A percentile compares a stretch with the other conserved stretches of the same genome.
These are phyloP conservation scores for Effrenium voratum DNA, from an alignment of 73 alveolate genomes.

Conservation along the genomic window DNA sequence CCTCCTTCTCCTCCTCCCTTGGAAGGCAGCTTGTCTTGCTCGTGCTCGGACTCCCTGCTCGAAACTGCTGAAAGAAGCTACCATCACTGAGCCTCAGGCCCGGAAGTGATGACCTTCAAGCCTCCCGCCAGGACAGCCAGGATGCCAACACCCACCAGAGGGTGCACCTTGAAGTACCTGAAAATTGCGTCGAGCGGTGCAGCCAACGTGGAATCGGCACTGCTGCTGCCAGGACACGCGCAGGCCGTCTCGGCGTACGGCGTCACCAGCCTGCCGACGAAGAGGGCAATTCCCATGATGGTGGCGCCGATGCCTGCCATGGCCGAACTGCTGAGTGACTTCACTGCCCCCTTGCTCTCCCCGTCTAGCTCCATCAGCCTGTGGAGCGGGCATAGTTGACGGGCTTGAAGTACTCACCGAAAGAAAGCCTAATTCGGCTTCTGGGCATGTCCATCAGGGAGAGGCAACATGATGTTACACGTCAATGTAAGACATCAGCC, in stretches of 20 bases:
- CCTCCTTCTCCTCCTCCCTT: slow-evolving; percentile 46
- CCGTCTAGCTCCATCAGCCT: neutral
- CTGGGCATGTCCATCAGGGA: neutral
- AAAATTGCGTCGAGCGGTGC: neutral
- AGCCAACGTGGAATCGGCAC: neutral
- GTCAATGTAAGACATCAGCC: too few species aligned
- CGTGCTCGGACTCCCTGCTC: neutral
- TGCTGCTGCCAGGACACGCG: slow-evolving; percentile 5
- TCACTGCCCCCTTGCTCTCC: neutral
- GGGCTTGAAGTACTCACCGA: slow-evolving; percentile 85
- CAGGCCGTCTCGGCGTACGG: slow-evolving; percentile 86
- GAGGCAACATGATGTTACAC: neutral
- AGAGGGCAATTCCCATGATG: slow-evolving; percentile 90
- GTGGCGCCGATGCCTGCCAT: slow-evolving; percentile 78
- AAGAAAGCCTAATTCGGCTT: slow-evolving; percentile 38
- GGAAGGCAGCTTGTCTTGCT: neutral
- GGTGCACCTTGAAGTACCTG: slow-evolving; percentile 52
- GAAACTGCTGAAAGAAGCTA: too few species aligned
- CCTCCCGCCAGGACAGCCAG: neutral
- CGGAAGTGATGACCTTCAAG: slow-evolving; percentile 40
- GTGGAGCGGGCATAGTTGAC: slow-evolving; percentile 88
- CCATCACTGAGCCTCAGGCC: neutral
- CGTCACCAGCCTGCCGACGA: slow-evolving; percentile 73
- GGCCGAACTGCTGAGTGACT: neutral
- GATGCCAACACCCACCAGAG: slow-evolving; percentile 11